Evolutionary conservation across 1,284 basidiomycete genomes (phyloP), one percentile per base, ranked within the genome.

Genomic region (Ustilago bromivora): DNA sequence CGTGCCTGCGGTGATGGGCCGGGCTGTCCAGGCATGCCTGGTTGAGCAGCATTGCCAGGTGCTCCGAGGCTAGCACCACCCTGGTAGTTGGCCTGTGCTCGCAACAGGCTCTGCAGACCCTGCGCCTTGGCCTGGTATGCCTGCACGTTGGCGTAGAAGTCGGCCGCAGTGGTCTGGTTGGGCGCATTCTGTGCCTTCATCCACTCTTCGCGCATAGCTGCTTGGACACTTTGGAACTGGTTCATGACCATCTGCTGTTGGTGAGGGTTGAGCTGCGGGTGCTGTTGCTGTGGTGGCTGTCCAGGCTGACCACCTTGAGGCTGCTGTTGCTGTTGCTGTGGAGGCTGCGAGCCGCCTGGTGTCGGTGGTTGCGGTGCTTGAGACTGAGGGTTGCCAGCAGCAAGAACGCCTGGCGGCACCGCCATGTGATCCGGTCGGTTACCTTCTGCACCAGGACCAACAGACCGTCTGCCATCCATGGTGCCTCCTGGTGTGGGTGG

Each of bases 151-250:
- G 73, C 76, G 57, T 81, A 77, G n/a, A 79, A 79, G 36, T 81
- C 79, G 61, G 80, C 77, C 28, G 82, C 79, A 28, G 77, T 71
- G 31, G 79, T 73, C 43, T 75, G 80, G 34, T 75, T 76, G 36
- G 81, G 79, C 3, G 81, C 79, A 35, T 71, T 77, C 59, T 83
- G 82, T 4, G 82, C 82, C 60, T 83, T 82, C 68, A 82, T 76
- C 79, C 81, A 80, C 43, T 83, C 82, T 38, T 76, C 76, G 40
- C 79, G 76, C 54, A 81, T 75, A 8, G 79, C 79, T 0, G 75
- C 76, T 34, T 84, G 82, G 23, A 84, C 73, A 47, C 60, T 68
- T 40, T 81, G 79, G 72, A 77, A 82, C 61, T 83, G 82, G 47
- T 75, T 73, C 66, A 83, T 66, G 12, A 83, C 75, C 73, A 79